Base-by-base conservation (phyloP, 257 asterid genomes). In the Echites panduratus region DNA sequence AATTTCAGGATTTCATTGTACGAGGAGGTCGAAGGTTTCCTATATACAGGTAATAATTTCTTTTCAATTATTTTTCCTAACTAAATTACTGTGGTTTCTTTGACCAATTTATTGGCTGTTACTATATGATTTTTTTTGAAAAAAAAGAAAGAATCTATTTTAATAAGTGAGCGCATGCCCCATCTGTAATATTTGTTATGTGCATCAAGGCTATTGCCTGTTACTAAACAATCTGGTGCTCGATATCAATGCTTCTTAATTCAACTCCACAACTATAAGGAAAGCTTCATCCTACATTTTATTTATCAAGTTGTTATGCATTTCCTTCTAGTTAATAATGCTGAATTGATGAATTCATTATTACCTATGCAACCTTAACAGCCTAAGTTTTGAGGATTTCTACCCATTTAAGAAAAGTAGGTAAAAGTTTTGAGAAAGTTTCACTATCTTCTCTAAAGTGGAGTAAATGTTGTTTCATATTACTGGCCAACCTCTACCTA, bases 21-120 rank as follows among this genome's bases (percentile, higher is more conserved):
- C 88, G 97, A 78, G 98, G 97, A 77, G 93, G 95, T 63, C 84
- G 88, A 27, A 89, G 87, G 68, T 85, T 89, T 78, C 96, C 96
- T 43, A 83, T 94, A 70, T 94, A 94, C 96, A 89, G 97, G 98
- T 94, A 82, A 81, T 8, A 26, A 57, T 47, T 54, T 57, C 73
- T 29, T 45, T 61, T 63, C n/a, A 54, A 0, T 5, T 58, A 49
- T 19, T 50, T 4, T 17, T 19, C 27, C 7, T n/a, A 48, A 24
- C 45, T 38, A 29, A 54, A 29, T 24, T 38, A 38, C 40, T 38
- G 53, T 24, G 16, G 16, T 4, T 41, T 45, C 11, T 24, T 5
- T 40, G 16, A 14, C 32, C 13, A 26, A 43, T 11, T 24, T 29
- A 26, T 71, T 6, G 5, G 22, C 24, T 3, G 13, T 56, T 32